A percentile compares a stretch with the other conserved stretches of the same genome.
These are phyloP conservation scores for Candida pseudoglaebosa DNA, from an alignment of 805 yeast species.

Conservation along the genomic window DNA sequence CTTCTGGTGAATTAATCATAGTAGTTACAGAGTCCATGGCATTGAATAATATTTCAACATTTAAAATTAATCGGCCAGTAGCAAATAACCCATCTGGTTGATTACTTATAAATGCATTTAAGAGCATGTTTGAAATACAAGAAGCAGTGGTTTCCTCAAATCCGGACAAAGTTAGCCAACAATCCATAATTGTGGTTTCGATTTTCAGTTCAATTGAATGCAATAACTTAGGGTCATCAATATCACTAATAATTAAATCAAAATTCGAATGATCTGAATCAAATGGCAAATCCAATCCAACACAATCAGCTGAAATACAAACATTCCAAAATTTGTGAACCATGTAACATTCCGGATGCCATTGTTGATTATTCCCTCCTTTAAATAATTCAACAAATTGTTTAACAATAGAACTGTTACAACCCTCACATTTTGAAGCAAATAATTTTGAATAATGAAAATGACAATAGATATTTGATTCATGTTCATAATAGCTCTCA, in stretches of 20 bases:
- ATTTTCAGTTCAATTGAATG: constrained; percentile 59
- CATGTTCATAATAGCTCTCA: constrained; percentile 88
- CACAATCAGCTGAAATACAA: constrained; percentile 57
- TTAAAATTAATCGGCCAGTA: constrained; percentile 67
- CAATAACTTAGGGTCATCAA: constrained; percentile 32
- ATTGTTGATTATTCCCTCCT: constrained; percentile 89
- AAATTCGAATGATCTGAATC: constrained; percentile 10
- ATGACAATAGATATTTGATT: constrained; percentile 80
- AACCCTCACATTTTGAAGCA: constrained; percentile 91
- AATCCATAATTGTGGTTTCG: constrained; percentile 53
- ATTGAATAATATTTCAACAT: constrained; percentile 70
- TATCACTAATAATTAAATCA: constrained; percentile 7
- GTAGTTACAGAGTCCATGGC: constrained; percentile 57
- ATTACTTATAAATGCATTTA: constrained; percentile 71
- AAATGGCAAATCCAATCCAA: constrained; percentile 38
- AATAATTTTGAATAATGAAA: constrained; percentile 83
- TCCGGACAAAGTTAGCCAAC: constrained; percentile 84
- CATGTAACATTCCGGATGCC: constrained; percentile 99
- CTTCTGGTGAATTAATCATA: constrained; percentile 14
- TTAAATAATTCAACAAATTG: constrained; percentile 90
- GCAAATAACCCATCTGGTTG: constrained; percentile 63
- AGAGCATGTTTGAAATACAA: constrained; percentile 87
- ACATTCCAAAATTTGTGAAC: constrained; percentile 97
- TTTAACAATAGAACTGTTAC: constrained; percentile 84
- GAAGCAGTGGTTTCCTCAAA: constrained; percentile 90